A percentile compares a stretch with the other conserved stretches of the same genome.
These are phyloP conservation scores for Sugiyamaella chiloensis DNA, from an alignment of 805 yeast species.

Conservation along the genomic window DNA sequence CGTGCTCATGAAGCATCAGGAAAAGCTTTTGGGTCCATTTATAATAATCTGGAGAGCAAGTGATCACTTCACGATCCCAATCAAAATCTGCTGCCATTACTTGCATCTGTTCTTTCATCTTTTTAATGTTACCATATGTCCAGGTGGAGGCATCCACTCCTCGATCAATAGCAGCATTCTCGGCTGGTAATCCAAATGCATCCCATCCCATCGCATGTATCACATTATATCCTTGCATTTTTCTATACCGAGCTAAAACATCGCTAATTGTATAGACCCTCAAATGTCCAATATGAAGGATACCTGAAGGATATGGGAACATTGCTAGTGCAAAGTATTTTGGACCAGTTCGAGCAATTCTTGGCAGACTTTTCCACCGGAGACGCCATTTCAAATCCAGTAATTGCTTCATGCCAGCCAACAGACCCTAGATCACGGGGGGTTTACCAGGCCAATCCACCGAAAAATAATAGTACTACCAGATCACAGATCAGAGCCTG, in stretches of 20 bases:
- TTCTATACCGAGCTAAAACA: constrained; percentile 69
- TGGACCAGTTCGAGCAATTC: constrained; percentile 4
- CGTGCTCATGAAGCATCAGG: constrained; percentile 64
- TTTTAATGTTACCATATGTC: constrained; percentile 76
- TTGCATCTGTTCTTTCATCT: constrained; percentile 81
- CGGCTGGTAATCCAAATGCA: constrained; percentile 97
- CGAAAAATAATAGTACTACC: too few species aligned
- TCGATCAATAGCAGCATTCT: constrained; percentile 92
- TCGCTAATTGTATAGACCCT: constrained; percentile 92
- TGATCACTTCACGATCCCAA: constrained; percentile 87
- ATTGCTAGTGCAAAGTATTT: constrained; percentile 67
- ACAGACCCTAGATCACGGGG: too few species aligned
- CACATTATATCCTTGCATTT: constrained; percentile 73
- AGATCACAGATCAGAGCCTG: too few species aligned
- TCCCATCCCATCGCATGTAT: constrained; percentile 99
- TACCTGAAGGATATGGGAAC: constrained; percentile 98
- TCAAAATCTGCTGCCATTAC: constrained; percentile 82
- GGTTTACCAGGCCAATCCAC: too few species aligned
- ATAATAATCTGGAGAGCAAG: constrained; percentile 85
- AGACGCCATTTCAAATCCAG: constrained; percentile 33
- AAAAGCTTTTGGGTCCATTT: constrained; percentile 91
- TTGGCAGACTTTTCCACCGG: constrained; percentile 27
- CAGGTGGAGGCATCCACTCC: constrained; percentile 74
- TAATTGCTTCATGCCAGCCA: too few species aligned
- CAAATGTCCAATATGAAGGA: constrained; percentile 88